phyloP scores from a whole-genome alignment of 805 yeast species.

The Starmerella powellii region DNA sequence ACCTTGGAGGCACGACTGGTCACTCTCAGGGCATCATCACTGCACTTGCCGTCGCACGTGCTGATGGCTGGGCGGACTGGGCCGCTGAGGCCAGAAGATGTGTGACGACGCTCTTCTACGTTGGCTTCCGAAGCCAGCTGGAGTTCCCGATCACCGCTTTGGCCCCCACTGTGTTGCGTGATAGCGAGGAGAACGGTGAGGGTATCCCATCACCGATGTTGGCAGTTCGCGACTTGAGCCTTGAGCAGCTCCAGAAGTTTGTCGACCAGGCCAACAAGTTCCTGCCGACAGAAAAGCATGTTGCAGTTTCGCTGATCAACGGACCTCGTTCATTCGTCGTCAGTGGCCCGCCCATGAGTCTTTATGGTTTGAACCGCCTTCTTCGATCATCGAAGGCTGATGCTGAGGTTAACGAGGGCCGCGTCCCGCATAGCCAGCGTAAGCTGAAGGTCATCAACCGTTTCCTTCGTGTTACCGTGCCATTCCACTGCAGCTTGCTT shows the following conservation, averaged over 20 bases:
- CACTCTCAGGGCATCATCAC: constrained; percentile 57
- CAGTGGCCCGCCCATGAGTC: constrained; percentile 95
- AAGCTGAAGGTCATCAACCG: constrained; percentile 86
- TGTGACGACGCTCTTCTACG: constrained; percentile 73
- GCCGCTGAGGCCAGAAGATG: constrained; percentile 61
- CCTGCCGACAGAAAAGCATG: constrained; percentile 81
- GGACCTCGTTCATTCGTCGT: constrained; percentile 95
- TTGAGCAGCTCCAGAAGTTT: constrained; percentile 63
- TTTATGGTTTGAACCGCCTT: constrained; percentile 86
- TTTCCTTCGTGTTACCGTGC: constrained; percentile 89
- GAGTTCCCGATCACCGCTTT: constrained; percentile 87
- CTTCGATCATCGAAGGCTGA: constrained; percentile 92
- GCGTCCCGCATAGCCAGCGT: constrained; percentile 88
- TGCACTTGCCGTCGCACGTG: constrained; percentile 76
- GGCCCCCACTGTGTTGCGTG: constrained; percentile 87
- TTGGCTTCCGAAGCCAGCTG: constrained; percentile 84
- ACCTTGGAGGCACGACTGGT: constrained; percentile 39
- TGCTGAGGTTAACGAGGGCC: constrained; percentile 84
- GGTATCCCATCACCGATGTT: constrained; percentile 97
- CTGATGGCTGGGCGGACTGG: constrained; percentile 78
- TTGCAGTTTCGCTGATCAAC: constrained; percentile 79
- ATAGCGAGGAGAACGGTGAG: constrained; percentile 85
- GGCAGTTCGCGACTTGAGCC: constrained; percentile 77
- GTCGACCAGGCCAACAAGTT: constrained; percentile 84
- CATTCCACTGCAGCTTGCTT: constrained; percentile 88